Conservation (phyloP, 108 stramenopile genomes). For the Nannochloropsis oceanica region DNA sequence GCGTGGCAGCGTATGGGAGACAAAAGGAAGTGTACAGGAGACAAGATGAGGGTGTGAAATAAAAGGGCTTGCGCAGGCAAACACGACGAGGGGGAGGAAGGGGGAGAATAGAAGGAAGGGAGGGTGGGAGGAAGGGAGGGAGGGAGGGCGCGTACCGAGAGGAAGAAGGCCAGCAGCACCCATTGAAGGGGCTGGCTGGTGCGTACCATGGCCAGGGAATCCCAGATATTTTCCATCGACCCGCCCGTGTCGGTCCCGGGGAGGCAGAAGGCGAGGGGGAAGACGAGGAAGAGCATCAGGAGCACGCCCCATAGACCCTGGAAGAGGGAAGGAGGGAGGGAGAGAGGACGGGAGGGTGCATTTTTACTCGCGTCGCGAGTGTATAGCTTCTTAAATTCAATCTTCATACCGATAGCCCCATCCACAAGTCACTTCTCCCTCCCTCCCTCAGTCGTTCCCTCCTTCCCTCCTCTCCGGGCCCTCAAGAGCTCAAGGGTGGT, state of each 20-base stretch:
- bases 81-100: background rate
- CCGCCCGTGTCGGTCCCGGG: conserved; percentile 31
- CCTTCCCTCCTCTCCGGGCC: too few species aligned
- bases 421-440: too few species aligned
- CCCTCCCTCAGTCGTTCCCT: too few species aligned
- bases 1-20: too few species aligned
- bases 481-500: too few species aligned
- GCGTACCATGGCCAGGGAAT: conserved; percentile 30
- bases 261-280: conserved; percentile 24
- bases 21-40: too few species aligned
- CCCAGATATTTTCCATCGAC: conserved; percentile 22
- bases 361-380: too few species aligned
- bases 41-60: too few species aligned
- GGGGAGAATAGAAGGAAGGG: background rate
- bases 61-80: too few species aligned
- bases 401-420: too few species aligned
- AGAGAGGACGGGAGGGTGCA: background rate
- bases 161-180: conserved; percentile 53
- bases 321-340: background rate
- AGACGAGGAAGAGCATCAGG: conserved; percentile 16
- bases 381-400: too few species aligned
- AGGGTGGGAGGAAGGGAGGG: too few species aligned
- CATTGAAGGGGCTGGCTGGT: conserved; percentile 14
- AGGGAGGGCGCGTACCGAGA: conserved; percentile 41
- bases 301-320: conserved; percentile 37